Evolutionary conservation across 495 filamentous ascomycete species (phyloP).

Genomic region (Annulohypoxylon nitens): DNA sequence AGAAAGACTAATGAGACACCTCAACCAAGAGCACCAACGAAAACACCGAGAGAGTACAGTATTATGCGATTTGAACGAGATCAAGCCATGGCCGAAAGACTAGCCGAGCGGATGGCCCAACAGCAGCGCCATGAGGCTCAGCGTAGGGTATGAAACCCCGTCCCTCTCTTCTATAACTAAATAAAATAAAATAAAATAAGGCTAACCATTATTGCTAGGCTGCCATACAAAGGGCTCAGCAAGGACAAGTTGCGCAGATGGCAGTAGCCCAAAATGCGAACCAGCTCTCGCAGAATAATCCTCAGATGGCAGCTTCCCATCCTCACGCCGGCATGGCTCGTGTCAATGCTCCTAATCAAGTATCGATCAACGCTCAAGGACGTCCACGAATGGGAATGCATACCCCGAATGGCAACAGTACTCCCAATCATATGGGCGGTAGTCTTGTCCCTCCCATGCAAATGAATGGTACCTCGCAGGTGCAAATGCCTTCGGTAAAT

Average conservation of each 20-base stretch:
- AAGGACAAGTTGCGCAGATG: constrained; percentile 58
- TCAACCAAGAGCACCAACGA: constrained; percentile 64
- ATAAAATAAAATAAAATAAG: constrained; percentile 22
- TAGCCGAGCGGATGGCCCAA: constrained; percentile 78
- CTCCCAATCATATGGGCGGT: constrained; percentile 58
- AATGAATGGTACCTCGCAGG: constrained; percentile 78
- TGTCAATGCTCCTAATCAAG: constrained; percentile 53
- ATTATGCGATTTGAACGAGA: constrained; percentile 88
- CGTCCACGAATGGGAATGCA: constrained; percentile 59
- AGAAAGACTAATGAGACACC: constrained; percentile 78
- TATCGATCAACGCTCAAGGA: constrained; percentile 53
- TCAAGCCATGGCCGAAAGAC: constrained; percentile 77
- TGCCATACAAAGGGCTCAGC: constrained; percentile 54
- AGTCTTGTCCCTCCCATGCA: constrained; percentile 69
- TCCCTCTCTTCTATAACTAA: constrained; percentile 17
- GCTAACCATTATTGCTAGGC: constrained; percentile 49
- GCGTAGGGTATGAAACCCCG: constrained; percentile 65
- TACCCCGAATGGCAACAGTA: constrained; percentile 56
- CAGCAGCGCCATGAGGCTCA: constrained; percentile 71
- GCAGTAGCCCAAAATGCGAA: constrained; percentile 52
- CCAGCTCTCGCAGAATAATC: constrained; percentile 53
- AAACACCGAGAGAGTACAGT: constrained; percentile 90
- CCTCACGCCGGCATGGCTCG: constrained; percentile 54
- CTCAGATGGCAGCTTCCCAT: constrained; percentile 58
- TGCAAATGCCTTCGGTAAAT: constrained; percentile 74